Conservation (phyloP, 2,329 filamentous ascomycete species). For the Sclerotinia glacialis region DNA sequence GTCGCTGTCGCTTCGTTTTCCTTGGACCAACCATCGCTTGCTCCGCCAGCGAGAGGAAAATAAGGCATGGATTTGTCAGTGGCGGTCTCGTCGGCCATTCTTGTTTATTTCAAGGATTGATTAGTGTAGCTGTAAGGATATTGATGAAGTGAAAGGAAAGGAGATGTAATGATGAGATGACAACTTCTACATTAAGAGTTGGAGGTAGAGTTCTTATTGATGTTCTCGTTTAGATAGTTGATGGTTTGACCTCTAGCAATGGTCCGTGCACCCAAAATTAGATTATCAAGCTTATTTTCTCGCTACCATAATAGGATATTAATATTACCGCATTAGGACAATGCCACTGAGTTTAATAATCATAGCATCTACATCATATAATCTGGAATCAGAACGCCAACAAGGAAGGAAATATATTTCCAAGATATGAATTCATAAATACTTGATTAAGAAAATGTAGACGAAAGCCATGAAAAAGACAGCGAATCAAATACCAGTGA, state of each 20-base stretch:
- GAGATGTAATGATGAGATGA: not conserved
- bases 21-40: conserved; percentile 46
- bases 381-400: no score
- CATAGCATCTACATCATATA: not conserved
- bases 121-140: not conserved
- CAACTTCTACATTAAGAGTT: no score
- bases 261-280: not conserved
- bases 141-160: not conserved
- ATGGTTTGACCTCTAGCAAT: not conserved
- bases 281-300: not conserved
- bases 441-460: no score
- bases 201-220: not conserved
- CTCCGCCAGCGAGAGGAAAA: conserved; percentile 43
- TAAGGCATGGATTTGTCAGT: conserved; percentile 33
- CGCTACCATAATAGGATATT: conserved; percentile 12
- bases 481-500: not conserved
- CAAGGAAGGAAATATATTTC: not conserved
- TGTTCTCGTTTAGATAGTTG: not conserved
- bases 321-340: not conserved
- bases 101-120: no score
- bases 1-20: conserved; percentile 53
- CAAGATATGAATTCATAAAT: no score
- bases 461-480: not conserved
- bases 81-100: not conserved
- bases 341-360: not conserved